A percentile compares a stretch with the other conserved stretches of the same genome.
phyloP scores from a whole-genome alignment of 2,329 filamentous ascomycete genomes.

The Diaporthe sp. region DNA sequence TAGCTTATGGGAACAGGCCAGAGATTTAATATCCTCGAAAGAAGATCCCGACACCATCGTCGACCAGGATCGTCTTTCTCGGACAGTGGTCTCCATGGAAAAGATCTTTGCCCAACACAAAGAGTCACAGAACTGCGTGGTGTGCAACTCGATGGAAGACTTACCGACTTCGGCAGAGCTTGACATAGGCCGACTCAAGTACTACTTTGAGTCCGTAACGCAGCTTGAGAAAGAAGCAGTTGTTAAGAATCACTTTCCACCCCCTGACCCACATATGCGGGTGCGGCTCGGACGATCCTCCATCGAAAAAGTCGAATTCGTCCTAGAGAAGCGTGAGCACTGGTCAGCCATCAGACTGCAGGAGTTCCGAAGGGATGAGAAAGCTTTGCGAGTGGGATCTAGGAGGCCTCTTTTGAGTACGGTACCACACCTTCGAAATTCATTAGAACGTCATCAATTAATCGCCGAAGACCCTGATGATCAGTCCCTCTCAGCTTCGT shows the following conservation, averaged over 20 bases:
- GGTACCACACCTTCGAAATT: not conserved
- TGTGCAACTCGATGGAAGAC: not conserved
- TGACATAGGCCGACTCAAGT: not conserved
- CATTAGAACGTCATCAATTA: not conserved
- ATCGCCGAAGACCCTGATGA: not conserved
- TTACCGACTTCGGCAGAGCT: not conserved
- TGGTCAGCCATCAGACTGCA: conserved; percentile 25
- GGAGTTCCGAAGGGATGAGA: not conserved
- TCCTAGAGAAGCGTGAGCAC: not conserved
- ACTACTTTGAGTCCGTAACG: not conserved
- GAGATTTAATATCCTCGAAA: not conserved
- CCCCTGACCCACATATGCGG: not conserved
- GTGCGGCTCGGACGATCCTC: not conserved
- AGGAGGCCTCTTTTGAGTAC: too few relatives aligned
- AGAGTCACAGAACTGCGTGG: not conserved
- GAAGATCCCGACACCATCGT: not conserved
- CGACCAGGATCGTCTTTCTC: not conserved
- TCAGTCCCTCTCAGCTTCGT: not conserved
- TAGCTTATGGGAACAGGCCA: not conserved
- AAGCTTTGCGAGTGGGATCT: not conserved
- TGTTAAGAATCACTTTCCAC: not conserved
- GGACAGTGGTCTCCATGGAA: not conserved
- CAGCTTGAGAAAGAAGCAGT: not conserved
- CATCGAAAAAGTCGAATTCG: conserved; percentile 9
- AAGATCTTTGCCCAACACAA: not conserved